Conservation (phyloP, 768 basidiomycete species). For the Leccinum pellstonianum region DNA sequence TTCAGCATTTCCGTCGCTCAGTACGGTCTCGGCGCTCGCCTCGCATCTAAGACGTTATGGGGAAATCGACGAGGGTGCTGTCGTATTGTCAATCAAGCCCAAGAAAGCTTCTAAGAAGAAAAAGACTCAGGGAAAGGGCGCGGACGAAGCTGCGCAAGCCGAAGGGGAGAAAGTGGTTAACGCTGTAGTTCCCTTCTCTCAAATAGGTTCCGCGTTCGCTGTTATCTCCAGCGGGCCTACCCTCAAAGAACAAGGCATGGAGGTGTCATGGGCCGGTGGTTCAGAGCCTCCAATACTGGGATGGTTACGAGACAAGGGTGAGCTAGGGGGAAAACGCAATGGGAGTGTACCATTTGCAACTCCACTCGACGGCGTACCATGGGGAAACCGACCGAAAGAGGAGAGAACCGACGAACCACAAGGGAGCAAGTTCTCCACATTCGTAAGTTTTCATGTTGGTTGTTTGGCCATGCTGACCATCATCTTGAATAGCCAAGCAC, state of each 20-base stretch:
- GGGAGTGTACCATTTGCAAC: slow-evolving; percentile 15
- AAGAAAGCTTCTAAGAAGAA: slow-evolving; percentile 39
- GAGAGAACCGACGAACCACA: slow-evolving; percentile 5
- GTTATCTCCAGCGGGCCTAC: slow-evolving; percentile 62
- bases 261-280: slow-evolving; percentile 72
- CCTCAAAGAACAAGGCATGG: slow-evolving; percentile 58
- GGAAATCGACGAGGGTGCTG: slow-evolving; percentile 55
- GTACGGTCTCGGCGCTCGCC: slow-evolving; percentile 20
- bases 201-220: slow-evolving; percentile 73
- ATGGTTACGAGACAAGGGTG: slow-evolving; percentile 73
- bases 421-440: slow-evolving; percentile 47
- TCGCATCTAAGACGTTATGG: slow-evolving; percentile 61
- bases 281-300: slow-evolving; percentile 66
- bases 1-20: slow-evolving; percentile 43
- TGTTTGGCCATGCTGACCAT: slow-evolving; percentile 6
- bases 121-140: slow-evolving; percentile 33
- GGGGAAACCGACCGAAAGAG: not conserved
- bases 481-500: slow-evolving; percentile 18
- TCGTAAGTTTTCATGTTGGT: slow-evolving; percentile 6
- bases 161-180: slow-evolving; percentile 51
- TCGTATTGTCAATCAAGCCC: slow-evolving; percentile 67
- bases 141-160: slow-evolving; percentile 42
- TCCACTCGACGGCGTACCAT: slow-evolving; percentile 21
- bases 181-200: slow-evolving; percentile 74
- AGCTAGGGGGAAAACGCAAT: slow-evolving; percentile 40